These are phyloP conservation scores for Pulicaria dysenterica DNA, from an alignment of 129 eudicot genomes.

Conservation along the genomic window DNA sequence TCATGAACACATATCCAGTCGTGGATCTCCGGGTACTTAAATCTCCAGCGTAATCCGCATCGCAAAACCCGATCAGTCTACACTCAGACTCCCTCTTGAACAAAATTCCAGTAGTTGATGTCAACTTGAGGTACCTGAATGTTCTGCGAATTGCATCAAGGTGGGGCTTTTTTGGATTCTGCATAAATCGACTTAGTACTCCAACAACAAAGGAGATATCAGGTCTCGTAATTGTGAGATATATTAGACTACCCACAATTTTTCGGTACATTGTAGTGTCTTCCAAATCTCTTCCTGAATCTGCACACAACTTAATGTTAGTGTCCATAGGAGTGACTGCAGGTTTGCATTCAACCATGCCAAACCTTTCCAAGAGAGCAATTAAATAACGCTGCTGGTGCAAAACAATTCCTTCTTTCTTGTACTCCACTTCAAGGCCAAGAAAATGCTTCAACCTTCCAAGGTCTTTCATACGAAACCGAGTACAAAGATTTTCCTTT, in stretches of 20 bases:
- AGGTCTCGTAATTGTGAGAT: not conserved
- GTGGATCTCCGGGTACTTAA: not conserved
- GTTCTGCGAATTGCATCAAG: not conserved
- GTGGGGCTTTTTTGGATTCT: not conserved
- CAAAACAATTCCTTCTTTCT: not conserved
- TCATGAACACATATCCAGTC: not conserved
- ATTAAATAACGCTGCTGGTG: not conserved
- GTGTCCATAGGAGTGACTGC: not conserved
- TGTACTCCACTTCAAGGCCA: not conserved
- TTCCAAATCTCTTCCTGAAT: not conserved
- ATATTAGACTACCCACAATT: not conserved
- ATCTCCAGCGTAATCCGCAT: not conserved
- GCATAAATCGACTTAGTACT: too few species aligned
- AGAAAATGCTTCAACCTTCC: not conserved
- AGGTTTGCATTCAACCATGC: too few species aligned
- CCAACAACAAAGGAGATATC: not conserved
- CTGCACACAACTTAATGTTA: not conserved
- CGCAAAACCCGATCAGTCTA: not conserved
- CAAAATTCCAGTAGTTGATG: not conserved
- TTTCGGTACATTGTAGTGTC: not conserved
- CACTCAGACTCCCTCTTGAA: not conserved
- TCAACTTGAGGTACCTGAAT: not conserved
- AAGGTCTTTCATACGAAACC: not conserved
- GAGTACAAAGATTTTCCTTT: not conserved
- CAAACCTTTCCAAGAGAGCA: not conserved